Percentiles rank a stretch among this genome's conserved stretches.
Evolutionary conservation across 2,329 filamentous ascomycete species (phyloP).

Genomic region (Aureobasidium sp.): DNA sequence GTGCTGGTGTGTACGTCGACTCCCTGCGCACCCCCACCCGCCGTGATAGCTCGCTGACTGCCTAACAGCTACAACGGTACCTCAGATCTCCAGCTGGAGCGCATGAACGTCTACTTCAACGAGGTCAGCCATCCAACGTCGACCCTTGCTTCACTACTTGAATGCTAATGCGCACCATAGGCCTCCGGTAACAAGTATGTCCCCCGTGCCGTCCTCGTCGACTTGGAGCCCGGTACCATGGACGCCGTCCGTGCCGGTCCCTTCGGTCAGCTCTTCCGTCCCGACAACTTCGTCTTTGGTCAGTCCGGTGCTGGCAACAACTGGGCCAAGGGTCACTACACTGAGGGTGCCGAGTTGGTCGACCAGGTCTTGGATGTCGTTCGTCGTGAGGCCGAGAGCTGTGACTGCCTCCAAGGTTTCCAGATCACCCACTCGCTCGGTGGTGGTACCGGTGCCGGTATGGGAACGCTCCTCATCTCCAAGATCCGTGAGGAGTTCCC

Average conservation of each 20-base stretch:
- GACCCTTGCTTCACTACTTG: conserved; percentile 17
- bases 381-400: conserved; percentile 96
- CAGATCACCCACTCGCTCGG: conserved; percentile 99
- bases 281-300: conserved; percentile 99
- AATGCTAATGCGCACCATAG: conserved; percentile 43
- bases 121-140: conserved; percentile 53
- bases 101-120: conserved; percentile 99
- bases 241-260: conserved; percentile 96
- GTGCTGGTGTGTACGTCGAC: conserved; percentile 77
- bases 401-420: conserved; percentile 99
- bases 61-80: conserved; percentile 80
- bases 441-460: conserved; percentile 99
- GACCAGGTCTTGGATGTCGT: conserved; percentile 98
- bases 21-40: not conserved
- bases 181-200: conserved; percentile 98
- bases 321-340: conserved; percentile 99
- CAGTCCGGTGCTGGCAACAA: conserved; percentile 99
- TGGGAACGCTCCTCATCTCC: conserved; percentile 98
- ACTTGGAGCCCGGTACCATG: conserved; percentile 99
- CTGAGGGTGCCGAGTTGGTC: conserved; percentile 97
- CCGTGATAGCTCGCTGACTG: conserved; percentile 23
- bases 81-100: conserved; percentile 98
- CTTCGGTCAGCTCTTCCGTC: conserved; percentile 98
- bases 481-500: conserved; percentile 99
- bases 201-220: conserved; percentile 96